phyloP scores from a whole-genome alignment of 1,139 yeast species.

The Pichia sp. region DNA sequence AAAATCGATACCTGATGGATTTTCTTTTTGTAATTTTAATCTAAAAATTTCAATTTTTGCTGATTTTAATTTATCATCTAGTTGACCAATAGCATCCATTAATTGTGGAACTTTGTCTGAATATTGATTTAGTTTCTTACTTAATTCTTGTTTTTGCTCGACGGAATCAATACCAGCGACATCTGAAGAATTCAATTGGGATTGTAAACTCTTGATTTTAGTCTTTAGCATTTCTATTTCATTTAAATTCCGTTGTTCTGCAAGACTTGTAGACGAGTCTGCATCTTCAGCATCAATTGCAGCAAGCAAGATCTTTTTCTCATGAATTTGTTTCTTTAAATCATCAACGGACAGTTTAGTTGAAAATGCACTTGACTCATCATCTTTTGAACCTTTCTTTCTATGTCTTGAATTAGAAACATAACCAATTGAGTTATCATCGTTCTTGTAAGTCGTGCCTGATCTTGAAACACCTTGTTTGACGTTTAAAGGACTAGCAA shows the following conservation, averaged over 20 bases:
- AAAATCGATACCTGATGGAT: constrained; percentile 63
- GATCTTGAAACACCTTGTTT: constrained; percentile 28
- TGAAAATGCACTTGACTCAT: constrained; percentile 17
- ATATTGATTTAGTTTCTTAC: constrained; percentile 46
- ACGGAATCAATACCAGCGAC: constrained; percentile 27
- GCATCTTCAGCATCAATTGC: constrained; percentile 67
- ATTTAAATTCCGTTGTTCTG: constrained; percentile 30
- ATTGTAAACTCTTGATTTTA: constrained; percentile 52
- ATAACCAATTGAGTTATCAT: constrained; percentile 57
- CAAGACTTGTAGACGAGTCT: constrained; percentile 31
- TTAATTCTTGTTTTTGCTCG: constrained; percentile 37
- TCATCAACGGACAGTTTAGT: constrained; percentile 37
- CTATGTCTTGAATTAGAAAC: constrained; percentile 64
- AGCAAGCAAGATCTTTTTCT: constrained; percentile 61
- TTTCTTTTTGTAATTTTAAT: constrained; percentile 45
- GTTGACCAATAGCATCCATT: constrained; percentile 51
- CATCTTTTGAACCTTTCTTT: constrained; percentile 16
- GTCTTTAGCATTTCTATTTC: constrained; percentile 62
- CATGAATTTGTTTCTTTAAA: constrained; percentile 57
- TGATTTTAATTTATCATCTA: constrained; percentile 64
- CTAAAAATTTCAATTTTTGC: constrained; percentile 62
- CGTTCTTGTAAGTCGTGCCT: constrained; percentile 62
- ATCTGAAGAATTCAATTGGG: constrained; percentile 24
- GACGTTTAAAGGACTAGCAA: constrained; percentile 14
- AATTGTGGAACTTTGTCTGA: constrained; percentile 67